Evolutionary conservation across 2,329 filamentous ascomycete genomes (phyloP).

Genomic region (Pseudomassariella vexata): DNA sequence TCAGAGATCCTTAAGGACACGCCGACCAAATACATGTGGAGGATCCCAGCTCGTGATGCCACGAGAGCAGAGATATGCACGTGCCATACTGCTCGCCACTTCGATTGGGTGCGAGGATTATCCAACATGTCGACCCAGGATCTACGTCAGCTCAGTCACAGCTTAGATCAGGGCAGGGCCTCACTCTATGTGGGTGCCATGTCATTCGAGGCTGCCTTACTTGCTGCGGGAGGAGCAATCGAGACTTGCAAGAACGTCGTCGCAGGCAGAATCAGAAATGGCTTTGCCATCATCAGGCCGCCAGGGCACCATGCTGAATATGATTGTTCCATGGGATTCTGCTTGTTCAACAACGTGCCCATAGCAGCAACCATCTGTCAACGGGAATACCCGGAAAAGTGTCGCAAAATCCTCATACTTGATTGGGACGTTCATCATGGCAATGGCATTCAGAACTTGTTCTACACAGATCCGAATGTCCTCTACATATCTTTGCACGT

Average conservation of each 20-base stretch:
- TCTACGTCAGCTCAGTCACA: slow-evolving; percentile 60
- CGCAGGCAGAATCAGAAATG: slow-evolving; percentile 79
- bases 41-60: slow-evolving; percentile 74
- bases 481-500: slow-evolving; percentile 95
- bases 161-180: slow-evolving; percentile 59
- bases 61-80: slow-evolving; percentile 73
- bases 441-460: slow-evolving; percentile 94
- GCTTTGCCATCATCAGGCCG: slow-evolving; percentile 89
- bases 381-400: slow-evolving; percentile 68
- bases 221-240: slow-evolving; percentile 89
- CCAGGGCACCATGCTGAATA: slow-evolving; percentile 93
- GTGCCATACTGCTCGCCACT: slow-evolving; percentile 74
- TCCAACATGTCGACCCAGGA: slow-evolving; percentile 52
- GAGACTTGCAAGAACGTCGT: slow-evolving; percentile 94
- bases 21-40: slow-evolving; percentile 61
- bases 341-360: slow-evolving; percentile 95
- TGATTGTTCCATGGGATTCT: slow-evolving; percentile 85
- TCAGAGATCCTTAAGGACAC: slow-evolving; percentile 43
- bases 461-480: slow-evolving; percentile 90
- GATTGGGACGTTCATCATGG: slow-evolving; percentile 85
- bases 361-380: slow-evolving; percentile 89
- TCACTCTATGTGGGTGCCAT: slow-evolving; percentile 80
- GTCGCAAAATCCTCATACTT: slow-evolving; percentile 84
- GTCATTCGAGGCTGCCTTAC: slow-evolving; percentile 72
- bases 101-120: slow-evolving; percentile 64